A percentile compares a stretch with the other conserved stretches of the same genome.
Evolutionary conservation across 108 stramenopile genomes (phyloP).

Genomic region (Asterionellopsis glacialis): DNA sequence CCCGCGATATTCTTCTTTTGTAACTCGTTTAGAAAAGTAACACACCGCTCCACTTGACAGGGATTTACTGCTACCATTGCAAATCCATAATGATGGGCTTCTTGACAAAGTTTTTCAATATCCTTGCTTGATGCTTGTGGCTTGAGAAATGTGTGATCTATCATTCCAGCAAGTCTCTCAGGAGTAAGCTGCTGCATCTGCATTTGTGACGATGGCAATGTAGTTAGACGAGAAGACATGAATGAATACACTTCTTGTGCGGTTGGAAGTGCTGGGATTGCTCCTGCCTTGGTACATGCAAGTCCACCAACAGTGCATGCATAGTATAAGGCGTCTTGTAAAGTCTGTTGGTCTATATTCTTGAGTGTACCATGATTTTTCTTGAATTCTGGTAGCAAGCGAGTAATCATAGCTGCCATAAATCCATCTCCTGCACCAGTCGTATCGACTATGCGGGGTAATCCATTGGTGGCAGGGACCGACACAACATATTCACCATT

Average conservation of each 20-base stretch:
- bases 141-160: no score
- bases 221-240: no score
- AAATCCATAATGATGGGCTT: no score
- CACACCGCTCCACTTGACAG: no score
- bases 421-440: constrained; percentile 47
- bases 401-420: constrained; percentile 36
- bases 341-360: not conserved
- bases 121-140: no score
- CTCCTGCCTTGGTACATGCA: constrained; percentile 33
- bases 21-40: no score
- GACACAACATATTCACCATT: not conserved
- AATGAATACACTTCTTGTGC: constrained; percentile 15
- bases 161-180: no score
- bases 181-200: no score
- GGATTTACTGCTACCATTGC: no score
- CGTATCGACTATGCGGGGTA: constrained; percentile 3
- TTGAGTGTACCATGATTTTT: not conserved
- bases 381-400: not conserved
- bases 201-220: no score
- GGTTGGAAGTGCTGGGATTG: constrained; percentile 23
- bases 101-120: no score
- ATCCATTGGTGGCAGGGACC: constrained; percentile 5
- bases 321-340: constrained; percentile 13
- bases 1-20: no score
- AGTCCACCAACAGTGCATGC: constrained; percentile 35